These are phyloP conservation scores for Pyrus betulifolia DNA, from an alignment of 306 rosid genomes.

Conservation along the genomic window DNA sequence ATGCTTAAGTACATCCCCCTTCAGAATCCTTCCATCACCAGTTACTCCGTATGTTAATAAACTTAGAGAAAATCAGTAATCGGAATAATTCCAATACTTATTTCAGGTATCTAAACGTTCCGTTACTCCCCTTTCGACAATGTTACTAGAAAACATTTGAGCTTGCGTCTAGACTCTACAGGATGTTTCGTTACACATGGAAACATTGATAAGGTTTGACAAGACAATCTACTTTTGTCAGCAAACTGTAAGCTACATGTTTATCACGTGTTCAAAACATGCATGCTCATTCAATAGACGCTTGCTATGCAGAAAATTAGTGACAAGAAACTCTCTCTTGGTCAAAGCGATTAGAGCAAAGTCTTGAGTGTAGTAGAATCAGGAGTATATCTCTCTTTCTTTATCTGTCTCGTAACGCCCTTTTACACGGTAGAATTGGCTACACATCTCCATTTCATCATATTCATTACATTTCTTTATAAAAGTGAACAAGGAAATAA, in stretches of 20 bases:
- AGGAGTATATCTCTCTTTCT: not conserved
- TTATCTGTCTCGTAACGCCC: not conserved
- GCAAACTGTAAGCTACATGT: not conserved
- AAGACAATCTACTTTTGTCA: not conserved
- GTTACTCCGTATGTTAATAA: not conserved
- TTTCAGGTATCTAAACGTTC: not conserved
- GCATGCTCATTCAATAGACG: too few species aligned
- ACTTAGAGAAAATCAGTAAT: too few species aligned
- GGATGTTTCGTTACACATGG: not conserved
- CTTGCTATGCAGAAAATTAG: too few species aligned
- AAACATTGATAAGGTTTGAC: not conserved
- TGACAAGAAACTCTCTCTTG: not conserved
- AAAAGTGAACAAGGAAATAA: not conserved
- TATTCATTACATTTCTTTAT: not conserved
- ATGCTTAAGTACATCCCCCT: not conserved
- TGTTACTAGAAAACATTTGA: not conserved
- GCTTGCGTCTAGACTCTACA: not conserved
- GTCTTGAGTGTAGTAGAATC: not conserved
- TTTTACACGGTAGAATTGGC: too few species aligned
- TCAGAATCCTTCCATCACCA: not conserved
- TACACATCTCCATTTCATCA: not conserved
- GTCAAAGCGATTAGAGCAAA: not conserved
- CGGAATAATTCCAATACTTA: not conserved
- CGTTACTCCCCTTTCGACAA: not conserved
- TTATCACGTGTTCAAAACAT: too few species aligned